phyloP scores from a whole-genome alignment of 73 alveolate genomes.

The Durusdinium trenchii region DNA sequence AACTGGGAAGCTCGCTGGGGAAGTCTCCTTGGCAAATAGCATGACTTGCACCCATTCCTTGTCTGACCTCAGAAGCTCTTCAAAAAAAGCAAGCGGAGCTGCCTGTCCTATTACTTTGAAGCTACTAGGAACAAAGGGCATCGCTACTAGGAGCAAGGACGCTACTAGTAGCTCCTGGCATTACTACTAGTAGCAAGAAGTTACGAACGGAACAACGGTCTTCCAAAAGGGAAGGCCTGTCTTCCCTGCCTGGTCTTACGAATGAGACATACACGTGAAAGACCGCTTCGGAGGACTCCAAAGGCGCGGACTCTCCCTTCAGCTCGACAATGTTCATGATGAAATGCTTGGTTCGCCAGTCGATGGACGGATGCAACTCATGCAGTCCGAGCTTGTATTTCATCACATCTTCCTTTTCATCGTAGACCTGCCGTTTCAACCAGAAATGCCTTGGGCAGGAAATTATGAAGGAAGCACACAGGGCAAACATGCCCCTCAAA shows the following conservation, averaged over 20 bases:
- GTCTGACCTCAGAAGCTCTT: conserved; percentile 41
- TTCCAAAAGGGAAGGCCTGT: too few relatives aligned
- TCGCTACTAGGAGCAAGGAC: too few relatives aligned
- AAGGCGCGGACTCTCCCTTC: conserved; percentile 68
- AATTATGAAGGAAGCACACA: neutral
- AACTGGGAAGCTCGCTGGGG: neutral
- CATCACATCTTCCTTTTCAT: conserved; percentile 85
- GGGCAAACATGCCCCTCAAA: neutral
- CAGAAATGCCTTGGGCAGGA: neutral
- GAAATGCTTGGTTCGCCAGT: conserved; percentile 84
- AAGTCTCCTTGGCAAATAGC: conserved; percentile 62
- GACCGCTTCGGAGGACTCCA: too few relatives aligned
- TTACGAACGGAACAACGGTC: too few relatives aligned
- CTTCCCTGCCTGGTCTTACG: neutral
- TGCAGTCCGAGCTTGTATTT: conserved; percentile 90
- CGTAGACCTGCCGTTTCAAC: conserved; percentile 44
- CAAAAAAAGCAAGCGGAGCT: too few relatives aligned
- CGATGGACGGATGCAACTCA: conserved; percentile 70
- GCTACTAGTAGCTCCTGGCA: too few relatives aligned
- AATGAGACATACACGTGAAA: neutral
- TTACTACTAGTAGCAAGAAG: too few relatives aligned
- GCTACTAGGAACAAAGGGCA: too few relatives aligned
- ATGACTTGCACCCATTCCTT: conserved; percentile 73
- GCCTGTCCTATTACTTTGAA: too few relatives aligned
- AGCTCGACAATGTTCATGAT: conserved; percentile 76